Evolutionary conservation across 2,329 filamentous ascomycete species (phyloP).

Genomic region (Clonostachys chloroleuca): DNA sequence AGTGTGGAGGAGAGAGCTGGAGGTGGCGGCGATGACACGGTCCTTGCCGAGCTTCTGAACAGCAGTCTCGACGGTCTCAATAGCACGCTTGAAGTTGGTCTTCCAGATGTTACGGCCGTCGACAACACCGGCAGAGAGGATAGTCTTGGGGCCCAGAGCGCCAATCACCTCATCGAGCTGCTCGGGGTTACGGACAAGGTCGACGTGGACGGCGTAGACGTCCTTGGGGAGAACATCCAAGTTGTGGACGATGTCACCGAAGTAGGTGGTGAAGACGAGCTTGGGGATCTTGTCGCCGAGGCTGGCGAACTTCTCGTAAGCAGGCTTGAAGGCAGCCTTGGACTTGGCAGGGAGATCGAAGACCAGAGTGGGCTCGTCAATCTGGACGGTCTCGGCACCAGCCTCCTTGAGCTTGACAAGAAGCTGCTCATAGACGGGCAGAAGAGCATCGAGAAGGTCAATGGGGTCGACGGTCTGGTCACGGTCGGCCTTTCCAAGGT

Average conservation of each 20-base stretch:
- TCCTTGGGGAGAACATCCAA: constrained; percentile 79
- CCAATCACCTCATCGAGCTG: constrained; percentile 83
- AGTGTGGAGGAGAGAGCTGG: constrained; percentile 95
- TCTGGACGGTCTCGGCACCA: constrained; percentile 94
- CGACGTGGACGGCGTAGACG: constrained; percentile 84
- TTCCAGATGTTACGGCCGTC: constrained; percentile 99
- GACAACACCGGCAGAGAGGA: constrained; percentile 93
- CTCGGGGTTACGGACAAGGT: constrained; percentile 97
- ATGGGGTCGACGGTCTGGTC: constrained; percentile 90
- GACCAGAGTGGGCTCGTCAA: constrained; percentile 95
- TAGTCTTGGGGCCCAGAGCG: constrained; percentile 82
- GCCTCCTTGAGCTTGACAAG: constrained; percentile 91
- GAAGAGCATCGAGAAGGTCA: constrained; percentile 84
- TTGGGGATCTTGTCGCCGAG: constrained; percentile 80
- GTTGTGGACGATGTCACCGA: constrained; percentile 99
- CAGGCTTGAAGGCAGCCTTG: constrained; percentile 97
- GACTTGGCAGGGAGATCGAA: constrained; percentile 86
- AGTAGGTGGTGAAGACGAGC: constrained; percentile 93
- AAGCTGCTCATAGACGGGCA: constrained; percentile 93
- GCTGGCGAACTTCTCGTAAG: constrained; percentile 82
- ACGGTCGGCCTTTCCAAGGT: constrained; percentile 97
- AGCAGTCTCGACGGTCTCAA: constrained; percentile 84
- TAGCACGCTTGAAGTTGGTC: constrained; percentile 96
- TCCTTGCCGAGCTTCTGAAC: constrained; percentile 96
- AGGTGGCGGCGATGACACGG: constrained; percentile 93